Evolutionary conservation across 2,329 filamentous ascomycete species (phyloP).

Genomic region (Biscogniauxia mediterranea): DNA sequence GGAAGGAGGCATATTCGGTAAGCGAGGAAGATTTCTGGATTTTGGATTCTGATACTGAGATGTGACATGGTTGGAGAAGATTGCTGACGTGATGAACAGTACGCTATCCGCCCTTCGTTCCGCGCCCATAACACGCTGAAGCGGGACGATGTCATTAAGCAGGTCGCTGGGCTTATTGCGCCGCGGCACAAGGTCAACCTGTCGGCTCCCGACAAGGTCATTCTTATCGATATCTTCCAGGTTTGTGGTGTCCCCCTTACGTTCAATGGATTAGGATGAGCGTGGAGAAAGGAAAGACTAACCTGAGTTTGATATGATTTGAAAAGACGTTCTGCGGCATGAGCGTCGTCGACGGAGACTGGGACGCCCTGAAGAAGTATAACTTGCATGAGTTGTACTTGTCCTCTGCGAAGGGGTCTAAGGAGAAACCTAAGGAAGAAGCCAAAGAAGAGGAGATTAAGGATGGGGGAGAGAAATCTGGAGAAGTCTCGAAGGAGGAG

Average conservation of each 20-base stretch:
- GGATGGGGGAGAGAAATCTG: too few relatives aligned
- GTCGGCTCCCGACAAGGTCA: conserved; percentile 72
- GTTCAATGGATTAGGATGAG: neutral
- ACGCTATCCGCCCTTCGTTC: conserved; percentile 78
- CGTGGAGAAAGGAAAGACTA: too few relatives aligned
- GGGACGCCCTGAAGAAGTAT: conserved; percentile 71
- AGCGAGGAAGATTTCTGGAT: conserved; percentile 23
- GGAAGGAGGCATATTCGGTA: conserved; percentile 38
- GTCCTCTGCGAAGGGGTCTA: conserved; percentile 26
- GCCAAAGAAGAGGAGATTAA: neutral
- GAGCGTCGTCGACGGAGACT: conserved; percentile 74
- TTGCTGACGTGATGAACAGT: conserved; percentile 46
- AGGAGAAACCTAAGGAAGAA: neutral
- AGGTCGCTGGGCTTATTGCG: conserved; percentile 64
- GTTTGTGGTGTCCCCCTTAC: conserved; percentile 42
- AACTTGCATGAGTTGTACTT: conserved; percentile 74
- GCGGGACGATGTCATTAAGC: conserved; percentile 68
- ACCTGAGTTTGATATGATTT: conserved; percentile 5
- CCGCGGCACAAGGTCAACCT: conserved; percentile 73
- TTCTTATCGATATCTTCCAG: conserved; percentile 79
- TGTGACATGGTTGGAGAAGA: too few relatives aligned
- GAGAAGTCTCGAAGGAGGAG: too few relatives aligned
- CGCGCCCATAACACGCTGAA: conserved; percentile 70
- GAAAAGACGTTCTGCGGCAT: conserved; percentile 78
- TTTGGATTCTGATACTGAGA: too few relatives aligned